A percentile compares a stretch with the other conserved stretches of the same genome.
Conservation (phyloP, 148 eudicot genomes). For the Amaranthus hypochondriacus region DNA sequence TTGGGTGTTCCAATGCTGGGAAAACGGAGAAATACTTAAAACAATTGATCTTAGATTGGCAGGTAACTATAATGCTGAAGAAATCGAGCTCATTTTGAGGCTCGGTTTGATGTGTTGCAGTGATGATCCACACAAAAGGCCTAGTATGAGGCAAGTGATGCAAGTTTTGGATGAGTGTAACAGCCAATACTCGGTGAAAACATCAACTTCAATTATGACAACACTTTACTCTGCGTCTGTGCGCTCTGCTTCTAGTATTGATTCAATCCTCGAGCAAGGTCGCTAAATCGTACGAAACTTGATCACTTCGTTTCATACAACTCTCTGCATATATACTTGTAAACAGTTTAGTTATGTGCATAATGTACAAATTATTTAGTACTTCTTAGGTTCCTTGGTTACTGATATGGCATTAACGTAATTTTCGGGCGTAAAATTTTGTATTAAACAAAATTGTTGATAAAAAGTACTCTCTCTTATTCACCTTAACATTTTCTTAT, state of each 20-base stretch:
- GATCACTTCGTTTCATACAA: background rate
- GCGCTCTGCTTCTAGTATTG: constrained; percentile 4
- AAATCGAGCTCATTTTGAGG: constrained; percentile 10
- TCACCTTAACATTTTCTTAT: no score
- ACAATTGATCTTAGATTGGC: constrained; percentile 12
- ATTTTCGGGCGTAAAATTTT: background rate
- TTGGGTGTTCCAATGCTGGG: constrained; percentile 10
- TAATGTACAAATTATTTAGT: background rate
- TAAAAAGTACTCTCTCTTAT: no score
- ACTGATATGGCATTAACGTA: background rate
- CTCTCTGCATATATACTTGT: background rate
- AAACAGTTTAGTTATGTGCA: background rate
- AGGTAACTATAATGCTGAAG: constrained; percentile 11
- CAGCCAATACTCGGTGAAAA: background rate
- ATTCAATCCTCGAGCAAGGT: constrained; percentile 1
- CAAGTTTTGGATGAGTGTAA: background rate
- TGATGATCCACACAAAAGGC: constrained; percentile 7
- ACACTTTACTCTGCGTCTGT: background rate
- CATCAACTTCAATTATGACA: background rate
- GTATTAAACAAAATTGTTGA: background rate
- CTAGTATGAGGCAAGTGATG: constrained; percentile 13
- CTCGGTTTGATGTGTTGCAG: constrained; percentile 12
- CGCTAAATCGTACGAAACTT: background rate
- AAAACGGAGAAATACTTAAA: constrained; percentile 9
- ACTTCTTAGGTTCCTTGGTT: background rate